Percentiles rank a stretch among this genome's conserved stretches.
Conservation (phyloP, 2,329 filamentous ascomycete species). For the Lachnellula hyalina region DNA sequence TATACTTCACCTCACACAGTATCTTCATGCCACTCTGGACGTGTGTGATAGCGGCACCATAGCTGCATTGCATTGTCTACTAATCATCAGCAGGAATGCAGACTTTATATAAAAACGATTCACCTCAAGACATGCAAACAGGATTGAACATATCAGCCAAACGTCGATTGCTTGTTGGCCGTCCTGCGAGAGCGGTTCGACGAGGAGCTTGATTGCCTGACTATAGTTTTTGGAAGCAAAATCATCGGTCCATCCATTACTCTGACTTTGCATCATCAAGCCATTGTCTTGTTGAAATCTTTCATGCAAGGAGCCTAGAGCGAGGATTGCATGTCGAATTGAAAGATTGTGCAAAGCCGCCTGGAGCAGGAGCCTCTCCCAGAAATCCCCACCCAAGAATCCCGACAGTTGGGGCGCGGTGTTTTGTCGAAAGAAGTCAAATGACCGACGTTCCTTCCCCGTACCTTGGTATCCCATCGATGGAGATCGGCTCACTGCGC, state of each 20-base stretch:
- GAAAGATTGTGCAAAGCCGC: background rate
- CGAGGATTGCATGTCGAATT: background rate
- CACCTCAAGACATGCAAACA: no score
- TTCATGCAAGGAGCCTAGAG: background rate
- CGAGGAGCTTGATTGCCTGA: no score
- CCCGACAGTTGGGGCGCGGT: background rate
- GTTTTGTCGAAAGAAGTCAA: background rate
- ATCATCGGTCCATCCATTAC: no score
- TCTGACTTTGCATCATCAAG: no score
- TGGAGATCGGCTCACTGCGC: background rate
- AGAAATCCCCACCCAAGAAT: background rate
- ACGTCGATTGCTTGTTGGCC: no score
- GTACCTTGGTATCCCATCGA: background rate
- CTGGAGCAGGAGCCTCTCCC: background rate
- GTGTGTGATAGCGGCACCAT: conserved; percentile 17
- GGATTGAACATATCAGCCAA: no score
- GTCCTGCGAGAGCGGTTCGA: no score
- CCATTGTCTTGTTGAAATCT: no score
- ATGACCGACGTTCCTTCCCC: background rate
- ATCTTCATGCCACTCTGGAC: conserved; percentile 20
- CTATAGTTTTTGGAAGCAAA: no score
- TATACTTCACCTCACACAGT: conserved; percentile 15
- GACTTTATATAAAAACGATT: no score
- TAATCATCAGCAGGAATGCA: no score
- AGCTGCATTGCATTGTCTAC: conserved; percentile 19